These are phyloP conservation scores for Sugiyamaella boreocaroliniensis DNA, from an alignment of 805 yeast species.

Conservation along the genomic window DNA sequence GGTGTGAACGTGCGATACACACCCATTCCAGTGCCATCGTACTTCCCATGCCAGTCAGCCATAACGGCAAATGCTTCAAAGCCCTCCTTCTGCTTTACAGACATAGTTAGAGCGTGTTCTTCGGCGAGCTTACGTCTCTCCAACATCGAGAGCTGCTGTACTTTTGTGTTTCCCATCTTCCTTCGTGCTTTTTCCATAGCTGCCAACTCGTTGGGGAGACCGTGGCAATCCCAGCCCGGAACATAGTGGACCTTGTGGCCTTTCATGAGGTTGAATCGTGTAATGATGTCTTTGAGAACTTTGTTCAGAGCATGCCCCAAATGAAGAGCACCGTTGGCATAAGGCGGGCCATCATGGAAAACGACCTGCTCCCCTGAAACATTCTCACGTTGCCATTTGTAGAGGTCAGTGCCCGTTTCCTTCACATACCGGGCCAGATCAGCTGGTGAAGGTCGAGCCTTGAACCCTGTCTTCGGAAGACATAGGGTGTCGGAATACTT, in stretches of 20 bases:
- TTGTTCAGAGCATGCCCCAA: slow-evolving; percentile 90
- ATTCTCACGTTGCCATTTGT: slow-evolving; percentile 49
- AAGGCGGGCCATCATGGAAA: slow-evolving; percentile 97
- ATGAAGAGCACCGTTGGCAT: slow-evolving; percentile 92
- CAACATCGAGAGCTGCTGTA: slow-evolving; percentile 31
- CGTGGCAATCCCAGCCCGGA: slow-evolving; percentile 99
- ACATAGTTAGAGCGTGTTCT: slow-evolving; percentile 61
- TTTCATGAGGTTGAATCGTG: slow-evolving; percentile 57
- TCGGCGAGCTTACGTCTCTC: slow-evolving; percentile 63
- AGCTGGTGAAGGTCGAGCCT: slow-evolving; percentile 8
- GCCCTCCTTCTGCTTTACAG: slow-evolving; percentile 52
- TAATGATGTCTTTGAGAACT: slow-evolving; percentile 77
- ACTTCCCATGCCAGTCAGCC: slow-evolving; percentile 68
- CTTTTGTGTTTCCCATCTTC: slow-evolving; percentile 28
- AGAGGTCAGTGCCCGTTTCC: slow-evolving; percentile 40
- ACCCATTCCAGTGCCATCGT: neutral
- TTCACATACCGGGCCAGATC: slow-evolving; percentile 6
- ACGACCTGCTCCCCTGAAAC: slow-evolving; percentile 36
- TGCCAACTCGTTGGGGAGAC: slow-evolving; percentile 89
- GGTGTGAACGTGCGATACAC: slow-evolving; percentile 64
- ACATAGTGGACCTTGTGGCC: slow-evolving; percentile 62
- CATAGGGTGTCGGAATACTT: slow-evolving; percentile 17
- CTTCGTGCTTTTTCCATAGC: slow-evolving; percentile 48
- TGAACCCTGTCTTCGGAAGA: slow-evolving; percentile 17
- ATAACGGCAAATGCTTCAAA: slow-evolving; percentile 71